Evolutionary conservation across 345 rosid genomes (phyloP).

Genomic region (Ceriops tagal): DNA sequence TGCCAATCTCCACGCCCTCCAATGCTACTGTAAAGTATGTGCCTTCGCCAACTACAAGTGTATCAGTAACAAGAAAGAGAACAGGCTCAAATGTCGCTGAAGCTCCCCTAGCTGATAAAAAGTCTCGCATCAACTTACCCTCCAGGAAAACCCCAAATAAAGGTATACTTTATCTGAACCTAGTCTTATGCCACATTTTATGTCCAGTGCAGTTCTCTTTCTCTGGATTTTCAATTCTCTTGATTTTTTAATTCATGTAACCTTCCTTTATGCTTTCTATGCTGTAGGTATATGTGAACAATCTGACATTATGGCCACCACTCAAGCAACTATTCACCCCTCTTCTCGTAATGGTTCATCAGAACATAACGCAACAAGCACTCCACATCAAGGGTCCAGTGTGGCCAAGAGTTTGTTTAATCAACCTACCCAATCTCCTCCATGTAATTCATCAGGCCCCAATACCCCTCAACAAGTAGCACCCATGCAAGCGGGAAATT

Average conservation of each 20-base stretch:
- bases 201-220: not conserved
- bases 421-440: slow-evolving; percentile 34
- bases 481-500: slow-evolving; percentile 34
- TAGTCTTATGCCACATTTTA: not conserved
- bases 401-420: slow-evolving; percentile 73
- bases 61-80: slow-evolving; percentile 47
- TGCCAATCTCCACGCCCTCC: slow-evolving; percentile 35
- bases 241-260: not conserved
- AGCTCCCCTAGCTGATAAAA: slow-evolving; percentile 46
- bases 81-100: slow-evolving; percentile 27
- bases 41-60: slow-evolving; percentile 31
- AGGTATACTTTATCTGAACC: slow-evolving; percentile 34
- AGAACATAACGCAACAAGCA: slow-evolving; percentile 11
- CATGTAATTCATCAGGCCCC: slow-evolving; percentile 47
- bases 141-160: slow-evolving; percentile 24
- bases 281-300: slow-evolving; percentile 4
- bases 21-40: slow-evolving; percentile 22
- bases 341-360: slow-evolving; percentile 24
- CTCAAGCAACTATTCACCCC: not conserved
- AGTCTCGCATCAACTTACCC: slow-evolving; percentile 33
- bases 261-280: no score
- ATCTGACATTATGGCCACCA: slow-evolving; percentile 7
- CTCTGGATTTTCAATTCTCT: slow-evolving; percentile 2
- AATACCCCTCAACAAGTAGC: slow-evolving; percentile 58
- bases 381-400: slow-evolving; percentile 34